Evolutionary conservation across 2,329 filamentous ascomycete genomes (phyloP).

Genomic region (Aureobasidium musti): DNA sequence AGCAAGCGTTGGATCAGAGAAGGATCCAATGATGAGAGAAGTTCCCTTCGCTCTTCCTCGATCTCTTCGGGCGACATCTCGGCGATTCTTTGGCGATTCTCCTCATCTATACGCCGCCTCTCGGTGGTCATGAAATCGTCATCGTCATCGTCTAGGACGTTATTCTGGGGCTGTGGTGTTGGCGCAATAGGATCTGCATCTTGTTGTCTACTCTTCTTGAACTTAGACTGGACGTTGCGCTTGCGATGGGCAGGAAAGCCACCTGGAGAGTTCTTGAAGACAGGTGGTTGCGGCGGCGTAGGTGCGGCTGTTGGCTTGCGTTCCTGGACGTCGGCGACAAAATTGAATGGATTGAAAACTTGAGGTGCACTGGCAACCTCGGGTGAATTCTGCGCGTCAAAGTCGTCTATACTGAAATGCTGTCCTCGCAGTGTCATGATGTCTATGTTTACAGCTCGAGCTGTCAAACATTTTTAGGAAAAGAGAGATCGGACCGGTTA

Average conservation of each 20-base stretch:
- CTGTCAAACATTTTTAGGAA: conserved; percentile 19
- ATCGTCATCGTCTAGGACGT: not conserved
- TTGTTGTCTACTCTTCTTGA: conserved; percentile 61
- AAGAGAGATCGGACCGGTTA: conserved; percentile 23
- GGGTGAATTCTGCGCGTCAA: conserved; percentile 46
- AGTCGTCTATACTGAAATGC: conserved; percentile 60
- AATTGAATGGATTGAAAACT: conserved; percentile 39
- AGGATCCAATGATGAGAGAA: conserved; percentile 76
- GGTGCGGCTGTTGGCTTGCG: conserved; percentile 56
- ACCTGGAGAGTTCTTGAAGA: conserved; percentile 58
- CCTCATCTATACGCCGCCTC: conserved; percentile 72
- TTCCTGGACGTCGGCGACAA: conserved; percentile 78
- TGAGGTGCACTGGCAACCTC: conserved; percentile 27
- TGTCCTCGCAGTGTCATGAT: conserved; percentile 54
- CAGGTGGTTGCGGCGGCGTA: conserved; percentile 59
- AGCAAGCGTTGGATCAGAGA: conserved; percentile 75
- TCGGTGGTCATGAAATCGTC: conserved; percentile 44
- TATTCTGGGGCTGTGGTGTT: not conserved
- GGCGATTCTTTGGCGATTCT: conserved; percentile 73
- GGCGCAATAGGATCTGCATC: not conserved
- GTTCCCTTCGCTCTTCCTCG: conserved; percentile 72
- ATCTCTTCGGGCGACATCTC: conserved; percentile 83
- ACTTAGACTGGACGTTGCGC: conserved; percentile 70
- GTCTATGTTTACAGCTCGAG: conserved; percentile 3
- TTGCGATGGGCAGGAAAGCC: conserved; percentile 92